phyloP scores from a whole-genome alignment of 2,329 filamentous ascomycete genomes.

The Colletotrichum sp. region DNA sequence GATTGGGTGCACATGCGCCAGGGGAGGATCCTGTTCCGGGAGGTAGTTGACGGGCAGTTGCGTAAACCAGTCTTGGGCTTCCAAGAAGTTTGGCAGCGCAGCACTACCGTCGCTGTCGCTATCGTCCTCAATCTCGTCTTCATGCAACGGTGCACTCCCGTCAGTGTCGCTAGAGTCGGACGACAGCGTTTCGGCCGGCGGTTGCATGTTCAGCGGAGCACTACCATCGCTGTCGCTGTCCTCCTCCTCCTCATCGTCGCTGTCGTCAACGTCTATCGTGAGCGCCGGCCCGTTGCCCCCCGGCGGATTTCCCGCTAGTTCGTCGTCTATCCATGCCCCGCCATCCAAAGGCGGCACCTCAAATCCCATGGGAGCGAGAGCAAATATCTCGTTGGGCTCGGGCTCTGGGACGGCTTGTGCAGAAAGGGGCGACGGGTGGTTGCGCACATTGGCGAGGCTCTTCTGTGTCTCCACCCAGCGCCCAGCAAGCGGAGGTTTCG shows the following conservation, averaged over 20 bases:
- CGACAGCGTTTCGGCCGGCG: background rate
- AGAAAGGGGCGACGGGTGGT: conserved; percentile 9
- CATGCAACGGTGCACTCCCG: background rate
- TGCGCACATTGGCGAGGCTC: conserved; percentile 9
- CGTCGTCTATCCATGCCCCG: background rate
- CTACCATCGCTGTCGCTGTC: background rate
- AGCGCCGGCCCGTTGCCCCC: background rate
- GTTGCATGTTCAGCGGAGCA: background rate
- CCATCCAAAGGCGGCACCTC: background rate
- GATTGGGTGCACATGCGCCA: background rate
- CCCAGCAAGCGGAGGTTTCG: background rate
- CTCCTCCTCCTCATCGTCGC: background rate
- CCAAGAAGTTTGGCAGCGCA: background rate
- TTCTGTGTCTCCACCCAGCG: conserved; percentile 15
- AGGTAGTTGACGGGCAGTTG: background rate
- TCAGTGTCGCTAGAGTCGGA: background rate
- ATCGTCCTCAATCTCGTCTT: background rate
- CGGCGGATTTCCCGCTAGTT: background rate
- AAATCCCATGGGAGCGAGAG: background rate
- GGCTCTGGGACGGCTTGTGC: background rate
- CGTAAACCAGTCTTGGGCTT: background rate
- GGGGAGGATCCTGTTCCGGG: background rate
- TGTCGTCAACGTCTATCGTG: background rate
- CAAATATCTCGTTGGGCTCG: background rate
- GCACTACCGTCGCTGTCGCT: background rate